These are phyloP conservation scores for Umbilicus rupestris DNA, from an alignment of 164 flowering plant genomes.

Conservation along the genomic window DNA sequence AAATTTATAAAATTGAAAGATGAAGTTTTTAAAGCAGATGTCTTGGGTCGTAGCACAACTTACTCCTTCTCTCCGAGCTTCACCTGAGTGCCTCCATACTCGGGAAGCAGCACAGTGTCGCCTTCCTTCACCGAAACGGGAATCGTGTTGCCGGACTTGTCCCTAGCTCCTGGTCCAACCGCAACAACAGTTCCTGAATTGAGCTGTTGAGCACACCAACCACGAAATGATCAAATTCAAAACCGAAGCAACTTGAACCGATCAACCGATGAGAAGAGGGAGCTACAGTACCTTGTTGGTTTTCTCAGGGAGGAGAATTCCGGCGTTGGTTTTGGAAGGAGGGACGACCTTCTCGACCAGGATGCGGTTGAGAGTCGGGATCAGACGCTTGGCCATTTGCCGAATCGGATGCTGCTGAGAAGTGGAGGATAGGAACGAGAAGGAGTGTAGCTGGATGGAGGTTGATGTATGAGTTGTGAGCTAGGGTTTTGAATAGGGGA, in stretches of 20 bases:
- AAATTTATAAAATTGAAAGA: not conserved
- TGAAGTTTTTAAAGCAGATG: not conserved
- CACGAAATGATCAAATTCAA: not conserved
- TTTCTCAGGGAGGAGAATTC: conserved; percentile 28
- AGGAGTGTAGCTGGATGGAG: not conserved
- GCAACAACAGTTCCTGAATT: conserved; percentile 58
- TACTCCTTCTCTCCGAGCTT: conserved; percentile 66
- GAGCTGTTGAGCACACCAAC: conserved; percentile 21
- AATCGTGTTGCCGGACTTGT: conserved; percentile 28
- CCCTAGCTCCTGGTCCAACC: conserved; percentile 39
- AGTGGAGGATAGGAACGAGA: not conserved
- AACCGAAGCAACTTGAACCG: not conserved
- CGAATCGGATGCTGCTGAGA: not conserved
- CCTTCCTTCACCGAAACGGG: conserved; percentile 51
- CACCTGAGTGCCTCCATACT: conserved; percentile 49
- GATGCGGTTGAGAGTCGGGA: conserved; percentile 55
- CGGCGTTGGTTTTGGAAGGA: conserved; percentile 52
- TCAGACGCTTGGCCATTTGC: conserved; percentile 9
- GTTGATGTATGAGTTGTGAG: not conserved
- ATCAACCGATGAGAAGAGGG: not conserved
- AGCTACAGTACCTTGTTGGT: not conserved
- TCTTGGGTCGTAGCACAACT: conserved; percentile 10
- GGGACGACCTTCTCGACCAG: conserved; percentile 55
- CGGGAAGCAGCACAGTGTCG: conserved; percentile 54
- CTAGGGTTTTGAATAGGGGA: conserved; percentile 5